Base-by-base conservation (phyloP, 176 grass and related monocot genomes). In the Ensete glaucum region DNA sequence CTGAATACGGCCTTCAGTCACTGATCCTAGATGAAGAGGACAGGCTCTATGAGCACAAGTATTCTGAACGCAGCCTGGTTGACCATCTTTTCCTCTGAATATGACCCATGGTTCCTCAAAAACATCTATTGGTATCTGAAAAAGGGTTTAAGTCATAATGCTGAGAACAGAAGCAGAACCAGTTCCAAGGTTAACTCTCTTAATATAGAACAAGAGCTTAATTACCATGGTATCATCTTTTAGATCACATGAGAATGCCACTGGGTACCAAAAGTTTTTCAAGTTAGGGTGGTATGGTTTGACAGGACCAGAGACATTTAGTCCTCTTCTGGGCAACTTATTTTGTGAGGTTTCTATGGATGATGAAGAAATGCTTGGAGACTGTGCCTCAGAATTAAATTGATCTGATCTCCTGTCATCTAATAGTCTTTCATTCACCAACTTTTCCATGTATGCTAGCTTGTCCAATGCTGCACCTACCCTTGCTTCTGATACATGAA, bases 31-130 rank as follows among this genome's bases (percentile, higher is more conserved):
- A 88, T 99, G 82, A 81, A 99, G 88, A 21, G 95, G 95, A 73
- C 95, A 99, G 15, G 95, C 95, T 81, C 95, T 94, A 76, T 99
- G 95, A 59, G 95, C 95, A 75, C 95, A 99, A 17, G 95, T 99
- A 52, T 99, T 99, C 82, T 81, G 88, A 20, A 94, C 95, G 81
- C 95, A 99, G 55, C 95, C 95, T 71, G 95, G 90, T 54, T 81
- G 79, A 52, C 91, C 88, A 67, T 99, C 86, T 73, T 99, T 99
- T 23, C 95, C 95, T 49, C 88, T 77, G 73, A 99, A 99, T 81
- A 99, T 87, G 22, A 99, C 95, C 95, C 95, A 99, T 53, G 88
- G 88, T 21, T 99, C 90, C 53, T 94, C 95, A 14, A 99, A 99
- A 79, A 88, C 91, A 81, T 99, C 95, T 69, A 99, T 87, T 9